Base-by-base conservation (phyloP, 495 filamentous ascomycete species). In the Xylaria curta region DNA sequence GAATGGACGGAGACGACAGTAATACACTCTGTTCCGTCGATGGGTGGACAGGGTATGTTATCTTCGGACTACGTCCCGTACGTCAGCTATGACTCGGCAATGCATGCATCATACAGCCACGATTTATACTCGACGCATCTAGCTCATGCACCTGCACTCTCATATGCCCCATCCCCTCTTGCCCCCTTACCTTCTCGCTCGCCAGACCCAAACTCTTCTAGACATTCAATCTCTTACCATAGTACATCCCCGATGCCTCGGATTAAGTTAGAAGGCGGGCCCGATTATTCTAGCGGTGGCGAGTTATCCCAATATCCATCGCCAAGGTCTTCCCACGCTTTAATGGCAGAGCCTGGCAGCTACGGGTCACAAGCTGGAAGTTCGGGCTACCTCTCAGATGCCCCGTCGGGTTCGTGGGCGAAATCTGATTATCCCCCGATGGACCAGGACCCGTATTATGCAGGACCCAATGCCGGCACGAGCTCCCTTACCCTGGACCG, bases 31-130 rank as follows among this genome's bases (percentile, higher is more conserved):
- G 76, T 76, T 64, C 82, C 84, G 54, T 79, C 82, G 0, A 79
- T 81, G 38, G 74, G 80, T 54, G 75, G 78, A 75, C 83, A 85
- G 66, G 84, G 82, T 69, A 84, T 88, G 61, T 79, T 88, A 61
- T 81, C 85, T 31, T 78, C 81, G 56, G 87, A 87, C 38, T 89
- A 88, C 76, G 85, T 86, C 69, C 75, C 84, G 28, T 89, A 87
- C 72, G 81, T 81, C 56, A 81, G 79, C 64, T 86, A 85, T 73
- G 81, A 82, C 47, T 73, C 76, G 36, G 66, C 73, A 66, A 78
- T 82, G 72, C 75, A 82, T 66, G 72, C 76, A 12, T 66, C 79
- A 8, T 87, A 86, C 61, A 79, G 76, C 71, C 85, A 87, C 75
- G 85, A 87, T 63, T 74, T 84, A 67, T 87, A 87, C 74, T 75